Base-by-base conservation (phyloP, 1,284 basidiomycete genomes). In the Inonotus hispidus region DNA sequence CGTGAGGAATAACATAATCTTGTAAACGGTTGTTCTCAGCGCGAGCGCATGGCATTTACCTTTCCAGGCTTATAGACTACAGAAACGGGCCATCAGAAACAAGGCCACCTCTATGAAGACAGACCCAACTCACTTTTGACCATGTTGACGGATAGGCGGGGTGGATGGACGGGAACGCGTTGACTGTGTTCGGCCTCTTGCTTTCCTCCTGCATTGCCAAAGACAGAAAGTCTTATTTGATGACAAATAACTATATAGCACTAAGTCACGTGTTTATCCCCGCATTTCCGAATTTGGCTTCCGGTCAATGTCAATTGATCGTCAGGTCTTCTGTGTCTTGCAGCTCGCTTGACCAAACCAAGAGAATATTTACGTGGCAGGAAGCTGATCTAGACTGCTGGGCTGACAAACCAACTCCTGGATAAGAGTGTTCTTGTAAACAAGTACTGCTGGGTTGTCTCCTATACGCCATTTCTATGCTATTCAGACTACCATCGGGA, bases 51-150 rank as follows among this genome's bases (percentile, higher is more conserved):
- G n/a, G 8, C 21, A 39, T 45, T 61, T 72, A 95, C 95, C 87
- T 98, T 98, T 80, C 95, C 95, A 77, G 95, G 92, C 84, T 98
- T 97, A 88, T 93, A 95, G 75, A 94, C 92, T 94, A 68, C 14
- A 62, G 58, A 16, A 6, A 32, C 19, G 29, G 8, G 5, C 7
- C 3, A 37, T 29, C 47, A 35, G 11, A 6, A 37, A 52, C 16
- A 25, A 64, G 80, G 59, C 80, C 71, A 61, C 19, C 13, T 5
- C 16, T n/a, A 6, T 14, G 11, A 16, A 64, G 60, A 5, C 2
- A 16, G 13, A 2, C 19, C 4, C 19, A 52, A 69, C 72, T 62
- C 66, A 87, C 84, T 82, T 82, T 81, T 85, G 72, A 85, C 83
- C 85, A 87, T 86, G 77, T 83, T 84, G 78, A 78, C 37, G 41